Base-by-base conservation (phyloP, 495 filamentous ascomycete genomes). In the Hypoxylon lenormandii region DNA sequence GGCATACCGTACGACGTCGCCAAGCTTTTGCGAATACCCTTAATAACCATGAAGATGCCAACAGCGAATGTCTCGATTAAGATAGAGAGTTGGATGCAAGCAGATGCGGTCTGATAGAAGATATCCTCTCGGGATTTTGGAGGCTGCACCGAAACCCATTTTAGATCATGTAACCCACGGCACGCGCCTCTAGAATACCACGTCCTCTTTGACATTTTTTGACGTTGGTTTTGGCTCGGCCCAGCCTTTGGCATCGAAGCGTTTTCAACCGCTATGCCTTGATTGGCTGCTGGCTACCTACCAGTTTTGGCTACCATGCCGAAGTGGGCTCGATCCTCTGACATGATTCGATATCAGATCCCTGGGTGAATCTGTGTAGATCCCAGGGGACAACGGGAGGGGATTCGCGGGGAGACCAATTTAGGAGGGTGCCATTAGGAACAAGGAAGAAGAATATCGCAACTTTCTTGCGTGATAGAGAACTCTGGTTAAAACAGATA, bases 381-480 rank as follows among this genome's bases (percentile, higher is more conserved):
- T 66, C 62, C 30, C 13, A 58, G 47, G 30, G 53, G 18, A 18
- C 22, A 59, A 40, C 52, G 57, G 57, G 51, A 53, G 56, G 52
- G 38, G 57, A 47, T 47, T 18, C 30, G 50, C 61, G 51, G 58
- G 4, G 7, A 63, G 18, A 3, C 57, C 57, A 71, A 71, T 71
- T 71, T 71, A 59, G 68, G 68, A 71, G 67, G 46, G 61, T 70
- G 30, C n/a, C 52, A 66, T 70, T 58, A 62, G 50, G 56, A 43
- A 53, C 47, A 61, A 15, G 47, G 68, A 63, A 48, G 26, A 7
- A 59, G 26, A 55, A 38, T 42, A 58, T 56, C 46, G 57, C 40
- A 48, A 36, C 38, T 8, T 54, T 59, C 30, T 66, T 42, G 57
- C 30, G 45, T 62, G 56, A 59, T 66, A 37, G 23, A 28, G 12